Percentiles rank a stretch among this genome's conserved stretches.
Conservation (phyloP, 2,329 filamentous ascomycete species). For the Alternaria sp. region DNA sequence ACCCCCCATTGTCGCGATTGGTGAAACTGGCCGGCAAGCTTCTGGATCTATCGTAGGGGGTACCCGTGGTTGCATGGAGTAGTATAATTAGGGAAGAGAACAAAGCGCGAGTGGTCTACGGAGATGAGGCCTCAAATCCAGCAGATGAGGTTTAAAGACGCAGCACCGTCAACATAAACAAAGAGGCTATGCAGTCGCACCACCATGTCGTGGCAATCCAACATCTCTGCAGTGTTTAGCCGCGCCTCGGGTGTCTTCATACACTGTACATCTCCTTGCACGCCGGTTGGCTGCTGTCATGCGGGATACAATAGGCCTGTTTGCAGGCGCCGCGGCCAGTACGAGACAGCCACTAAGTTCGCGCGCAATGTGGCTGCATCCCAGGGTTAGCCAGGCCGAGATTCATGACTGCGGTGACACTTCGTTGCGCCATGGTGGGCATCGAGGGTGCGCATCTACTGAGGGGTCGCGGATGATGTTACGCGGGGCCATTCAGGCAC, state of each 20-base stretch:
- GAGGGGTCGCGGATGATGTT: constrained; percentile 29
- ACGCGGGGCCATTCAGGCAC: constrained; percentile 25
- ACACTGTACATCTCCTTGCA: constrained; percentile 8
- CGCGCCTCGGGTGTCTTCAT: constrained; percentile 29
- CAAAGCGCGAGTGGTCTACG: neutral
- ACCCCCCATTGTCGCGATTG: constrained; percentile 33
- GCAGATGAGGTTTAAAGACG: constrained; percentile 7
- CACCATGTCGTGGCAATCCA: constrained; percentile 23
- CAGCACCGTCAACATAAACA: constrained; percentile 3
- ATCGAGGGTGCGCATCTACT: constrained; percentile 20
- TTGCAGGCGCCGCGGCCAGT: neutral
- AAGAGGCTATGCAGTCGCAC: constrained; percentile 17
- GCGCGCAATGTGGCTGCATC: constrained; percentile 10
- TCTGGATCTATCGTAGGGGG: neutral
- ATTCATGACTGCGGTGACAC: constrained; percentile 16
- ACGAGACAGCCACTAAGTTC: constrained; percentile 14
- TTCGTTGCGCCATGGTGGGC: constrained; percentile 9
- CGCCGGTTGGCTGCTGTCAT: constrained; percentile 17
- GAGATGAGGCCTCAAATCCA: neutral
- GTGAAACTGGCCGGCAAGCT: neutral
- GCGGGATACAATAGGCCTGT: constrained; percentile 22
- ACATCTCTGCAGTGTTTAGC: constrained; percentile 40
- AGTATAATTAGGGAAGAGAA: neutral
- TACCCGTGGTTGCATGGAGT: neutral
- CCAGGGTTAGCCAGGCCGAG: constrained; percentile 10